phyloP scores from a whole-genome alignment of 2,329 filamentous ascomycete genomes.

The Fusarium illudens region DNA sequence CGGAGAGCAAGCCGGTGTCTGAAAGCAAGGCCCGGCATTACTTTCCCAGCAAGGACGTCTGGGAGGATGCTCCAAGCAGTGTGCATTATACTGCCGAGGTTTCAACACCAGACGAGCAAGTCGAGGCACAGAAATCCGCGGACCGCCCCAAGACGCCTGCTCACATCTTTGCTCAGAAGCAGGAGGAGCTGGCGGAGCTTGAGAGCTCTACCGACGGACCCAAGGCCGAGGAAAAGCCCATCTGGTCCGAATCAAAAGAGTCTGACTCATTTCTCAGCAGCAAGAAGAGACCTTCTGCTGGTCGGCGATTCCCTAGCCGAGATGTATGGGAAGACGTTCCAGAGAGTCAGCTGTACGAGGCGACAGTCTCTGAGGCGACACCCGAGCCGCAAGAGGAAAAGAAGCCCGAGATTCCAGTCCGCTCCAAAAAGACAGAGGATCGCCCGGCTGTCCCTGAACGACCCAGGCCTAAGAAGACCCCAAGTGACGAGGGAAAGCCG shows the following conservation, averaged over 20 bases:
- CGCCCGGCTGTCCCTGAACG: conserved; percentile 61
- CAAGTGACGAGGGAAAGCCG: conserved; percentile 50
- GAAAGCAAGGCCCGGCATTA: conserved; percentile 65
- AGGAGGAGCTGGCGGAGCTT: conserved; percentile 70
- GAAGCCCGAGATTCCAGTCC: conserved; percentile 44
- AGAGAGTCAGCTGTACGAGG: conserved; percentile 81
- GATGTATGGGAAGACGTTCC: conserved; percentile 97
- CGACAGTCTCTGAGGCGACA: conserved; percentile 66
- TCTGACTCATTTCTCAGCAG: conserved; percentile 54
- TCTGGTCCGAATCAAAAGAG: conserved; percentile 58
- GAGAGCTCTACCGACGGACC: conserved; percentile 50
- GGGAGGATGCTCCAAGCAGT: conserved; percentile 95
- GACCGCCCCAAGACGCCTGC: conserved; percentile 63
- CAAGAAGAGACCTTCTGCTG: conserved; percentile 60
- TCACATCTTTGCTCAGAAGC: conserved; percentile 71
- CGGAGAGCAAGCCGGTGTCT: conserved; percentile 45
- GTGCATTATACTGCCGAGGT: conserved; percentile 82
- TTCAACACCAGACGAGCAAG: conserved; percentile 71
- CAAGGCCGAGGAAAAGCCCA: conserved; percentile 48
- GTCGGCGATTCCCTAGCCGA: conserved; percentile 84
- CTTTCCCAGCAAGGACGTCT: conserved; percentile 95
- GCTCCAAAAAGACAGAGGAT: conserved; percentile 53
- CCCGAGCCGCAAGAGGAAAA: conserved; percentile 40
- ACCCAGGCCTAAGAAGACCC: conserved; percentile 59
- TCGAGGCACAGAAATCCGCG: conserved; percentile 46